These are phyloP conservation scores for Cladorrhinum sp. DNA, from an alignment of 2,329 filamentous ascomycete genomes.

Conservation along the genomic window DNA sequence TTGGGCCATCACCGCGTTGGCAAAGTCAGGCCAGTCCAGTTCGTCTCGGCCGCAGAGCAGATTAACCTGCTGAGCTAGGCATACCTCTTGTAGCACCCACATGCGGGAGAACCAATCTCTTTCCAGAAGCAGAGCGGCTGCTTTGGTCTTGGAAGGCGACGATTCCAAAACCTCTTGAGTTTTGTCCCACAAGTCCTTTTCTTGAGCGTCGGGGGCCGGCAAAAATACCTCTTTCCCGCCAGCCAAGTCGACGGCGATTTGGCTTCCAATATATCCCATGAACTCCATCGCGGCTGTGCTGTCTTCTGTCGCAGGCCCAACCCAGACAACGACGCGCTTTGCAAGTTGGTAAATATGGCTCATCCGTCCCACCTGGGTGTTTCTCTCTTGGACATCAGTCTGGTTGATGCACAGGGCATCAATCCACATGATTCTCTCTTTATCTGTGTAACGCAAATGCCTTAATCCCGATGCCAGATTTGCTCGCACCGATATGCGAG, in stretches of 20 bases:
- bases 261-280: neutral
- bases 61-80: neutral
- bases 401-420: conserved; percentile 8
- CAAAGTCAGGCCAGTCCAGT: neutral
- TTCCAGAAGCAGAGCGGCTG: neutral
- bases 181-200: neutral
- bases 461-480: neutral
- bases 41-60: neutral
- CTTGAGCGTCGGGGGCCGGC: neutral
- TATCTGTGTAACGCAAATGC: neutral
- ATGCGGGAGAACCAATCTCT: neutral
- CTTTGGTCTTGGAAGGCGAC: too few relatives aligned
- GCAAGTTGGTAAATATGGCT: neutral
- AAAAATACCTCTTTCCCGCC: neutral
- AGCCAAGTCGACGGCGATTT: neutral
- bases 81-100: neutral
- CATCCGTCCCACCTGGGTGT: neutral
- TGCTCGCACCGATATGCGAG: neutral
- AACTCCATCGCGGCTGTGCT: neutral
- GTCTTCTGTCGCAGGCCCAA: neutral
- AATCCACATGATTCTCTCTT: neutral
- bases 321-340: neutral
- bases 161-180: too few relatives aligned
- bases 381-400: neutral
- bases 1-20: too few relatives aligned